These are phyloP conservation scores for Colletotrichum tropicale DNA, from an alignment of 2,329 filamentous ascomycete species.

Conservation along the genomic window DNA sequence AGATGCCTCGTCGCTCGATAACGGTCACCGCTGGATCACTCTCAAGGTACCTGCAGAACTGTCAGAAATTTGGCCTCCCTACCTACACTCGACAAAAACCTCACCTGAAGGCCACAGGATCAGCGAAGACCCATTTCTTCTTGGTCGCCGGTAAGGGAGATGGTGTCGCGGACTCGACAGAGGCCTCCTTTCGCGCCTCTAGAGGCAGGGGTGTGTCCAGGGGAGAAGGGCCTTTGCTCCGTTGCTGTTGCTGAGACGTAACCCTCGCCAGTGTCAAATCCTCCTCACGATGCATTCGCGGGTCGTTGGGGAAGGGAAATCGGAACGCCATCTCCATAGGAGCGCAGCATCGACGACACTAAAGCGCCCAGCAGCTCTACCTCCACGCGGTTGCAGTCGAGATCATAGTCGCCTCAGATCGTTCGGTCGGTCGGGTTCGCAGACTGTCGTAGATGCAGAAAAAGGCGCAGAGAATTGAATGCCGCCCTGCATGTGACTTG, in stretches of 20 bases:
- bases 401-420: constrained; percentile 5
- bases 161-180: constrained; percentile 3
- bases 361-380: constrained; percentile 2
- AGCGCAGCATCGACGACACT: constrained; percentile 7
- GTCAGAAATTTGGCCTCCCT: background rate
- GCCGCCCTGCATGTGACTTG: constrained; percentile 2
- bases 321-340: constrained; percentile 41
- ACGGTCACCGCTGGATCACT: constrained; percentile 80
- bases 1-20: constrained; percentile 70
- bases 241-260: constrained; percentile 28
- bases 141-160: constrained; percentile 32
- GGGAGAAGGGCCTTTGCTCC: constrained; percentile 23
- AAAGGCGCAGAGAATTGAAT: background rate
- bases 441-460: background rate
- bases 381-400: background rate
- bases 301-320: constrained; percentile 37
- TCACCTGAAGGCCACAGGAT: constrained; percentile 60
- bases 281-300: constrained; percentile 39
- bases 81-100: constrained; percentile 19
- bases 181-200: constrained; percentile 11
- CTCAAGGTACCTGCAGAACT: constrained; percentile 72
- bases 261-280: constrained; percentile 37
- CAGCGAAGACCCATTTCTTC: constrained; percentile 60
- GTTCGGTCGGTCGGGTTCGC: background rate
- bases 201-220: constrained; percentile 12